Conservation (phyloP, 2,329 filamentous ascomycete species). For the Curvularia sp. region DNA sequence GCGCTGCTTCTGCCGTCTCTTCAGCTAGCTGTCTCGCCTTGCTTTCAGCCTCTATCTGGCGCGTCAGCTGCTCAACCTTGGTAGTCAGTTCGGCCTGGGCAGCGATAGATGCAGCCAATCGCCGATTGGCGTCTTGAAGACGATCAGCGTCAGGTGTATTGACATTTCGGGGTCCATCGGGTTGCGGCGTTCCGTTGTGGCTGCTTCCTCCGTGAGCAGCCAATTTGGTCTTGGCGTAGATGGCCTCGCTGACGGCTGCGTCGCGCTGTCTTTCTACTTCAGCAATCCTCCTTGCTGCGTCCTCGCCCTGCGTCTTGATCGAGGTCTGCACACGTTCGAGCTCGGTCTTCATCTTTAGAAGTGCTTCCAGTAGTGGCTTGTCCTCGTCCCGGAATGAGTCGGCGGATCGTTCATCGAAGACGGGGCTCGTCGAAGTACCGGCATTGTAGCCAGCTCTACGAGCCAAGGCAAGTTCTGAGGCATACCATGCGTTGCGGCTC, state of each 20-base stretch:
- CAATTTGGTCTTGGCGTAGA: slow-evolving; percentile 91
- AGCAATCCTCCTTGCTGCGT: slow-evolving; percentile 87
- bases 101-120: slow-evolving; percentile 81
- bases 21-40: slow-evolving; percentile 84
- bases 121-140: slow-evolving; percentile 76
- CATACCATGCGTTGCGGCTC: slow-evolving; percentile 94
- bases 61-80: slow-evolving; percentile 71
- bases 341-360: slow-evolving; percentile 89
- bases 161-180: slow-evolving; percentile 63
- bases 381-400: slow-evolving; percentile 92
- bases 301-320: slow-evolving; percentile 84
- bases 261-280: slow-evolving; percentile 95
- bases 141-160: slow-evolving; percentile 70
- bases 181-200: slow-evolving; percentile 63
- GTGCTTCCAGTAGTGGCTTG: slow-evolving; percentile 86
- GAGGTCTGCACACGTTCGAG: slow-evolving; percentile 87
- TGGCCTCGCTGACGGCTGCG: slow-evolving; percentile 90
- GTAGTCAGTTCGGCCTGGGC: slow-evolving; percentile 80
- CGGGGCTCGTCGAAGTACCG: slow-evolving; percentile 71
- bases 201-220: slow-evolving; percentile 78
- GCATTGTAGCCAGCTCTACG: slow-evolving; percentile 86
- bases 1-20: slow-evolving; percentile 81
- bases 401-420: slow-evolving; percentile 75
- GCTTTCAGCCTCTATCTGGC: slow-evolving; percentile 81
- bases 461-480: slow-evolving; percentile 90